Conservation (phyloP, 2,329 filamentous ascomycete species). For the Ilyonectria mors-panacis region DNA sequence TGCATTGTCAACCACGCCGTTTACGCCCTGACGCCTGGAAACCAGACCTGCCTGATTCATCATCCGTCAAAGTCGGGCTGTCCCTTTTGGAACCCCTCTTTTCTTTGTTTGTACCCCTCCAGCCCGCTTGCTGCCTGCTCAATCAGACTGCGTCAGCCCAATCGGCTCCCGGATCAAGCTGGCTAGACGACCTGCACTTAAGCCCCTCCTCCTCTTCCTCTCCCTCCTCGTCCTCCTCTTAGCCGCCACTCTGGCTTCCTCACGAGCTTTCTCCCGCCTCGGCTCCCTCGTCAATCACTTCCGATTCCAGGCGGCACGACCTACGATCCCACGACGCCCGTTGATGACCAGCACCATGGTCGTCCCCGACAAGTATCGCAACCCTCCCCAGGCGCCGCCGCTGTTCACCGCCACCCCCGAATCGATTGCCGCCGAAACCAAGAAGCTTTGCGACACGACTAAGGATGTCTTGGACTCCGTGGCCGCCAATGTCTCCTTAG, state of each 20-base stretch:
- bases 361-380: slow-evolving; percentile 75
- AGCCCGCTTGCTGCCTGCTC: slow-evolving; percentile 15
- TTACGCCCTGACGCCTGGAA: slow-evolving; percentile 34
- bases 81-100: slow-evolving; percentile 39
- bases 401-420: slow-evolving; percentile 82
- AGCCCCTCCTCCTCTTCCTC: slow-evolving; percentile 57
- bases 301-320: slow-evolving; percentile 55
- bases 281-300: slow-evolving; percentile 71
- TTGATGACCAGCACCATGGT: slow-evolving; percentile 72
- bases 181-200: slow-evolving; percentile 47
- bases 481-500: slow-evolving; percentile 71
- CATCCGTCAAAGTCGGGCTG: slow-evolving; percentile 25
- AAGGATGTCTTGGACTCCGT: slow-evolving; percentile 77
- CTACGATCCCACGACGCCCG: slow-evolving; percentile 51
- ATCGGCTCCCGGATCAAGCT: slow-evolving; percentile 48
- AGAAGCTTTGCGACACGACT: slow-evolving; percentile 74
- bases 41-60: slow-evolving; percentile 29
- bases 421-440: slow-evolving; percentile 76
- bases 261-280: slow-evolving; percentile 72
- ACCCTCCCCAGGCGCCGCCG: slow-evolving; percentile 83
- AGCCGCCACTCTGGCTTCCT: slow-evolving; percentile 77
- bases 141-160: slow-evolving; percentile 29
- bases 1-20: slow-evolving; percentile 32
- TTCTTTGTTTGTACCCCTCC: slow-evolving; percentile 23
- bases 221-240: slow-evolving; percentile 71